These are phyloP conservation scores for Parafenestella ontariensis DNA, from an alignment of 2,329 filamentous ascomycete species.

Conservation along the genomic window DNA sequence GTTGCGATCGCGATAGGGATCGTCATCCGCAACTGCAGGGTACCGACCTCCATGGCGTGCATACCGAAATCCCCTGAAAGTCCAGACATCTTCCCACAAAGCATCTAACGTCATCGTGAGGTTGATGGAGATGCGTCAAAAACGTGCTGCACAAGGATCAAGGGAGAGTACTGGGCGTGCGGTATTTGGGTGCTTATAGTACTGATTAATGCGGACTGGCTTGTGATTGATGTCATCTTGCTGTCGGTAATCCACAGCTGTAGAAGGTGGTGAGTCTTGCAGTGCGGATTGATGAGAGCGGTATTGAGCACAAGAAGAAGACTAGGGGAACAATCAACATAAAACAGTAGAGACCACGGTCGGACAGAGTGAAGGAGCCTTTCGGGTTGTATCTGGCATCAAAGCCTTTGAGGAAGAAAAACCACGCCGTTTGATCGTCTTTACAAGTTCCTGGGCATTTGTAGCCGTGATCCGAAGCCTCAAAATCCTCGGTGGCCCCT, in stretches of 20 bases:
- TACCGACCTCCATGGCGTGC: background rate
- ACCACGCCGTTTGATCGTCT: background rate
- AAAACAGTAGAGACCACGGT: background rate
- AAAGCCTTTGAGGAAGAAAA: background rate
- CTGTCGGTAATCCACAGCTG: background rate
- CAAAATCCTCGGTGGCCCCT: background rate
- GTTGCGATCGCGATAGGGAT: background rate
- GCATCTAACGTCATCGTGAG: background rate
- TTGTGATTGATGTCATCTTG: background rate
- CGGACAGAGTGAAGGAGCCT: background rate
- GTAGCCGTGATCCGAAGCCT: background rate
- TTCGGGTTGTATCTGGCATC: background rate
- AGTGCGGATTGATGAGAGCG: background rate
- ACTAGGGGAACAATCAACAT: background rate
- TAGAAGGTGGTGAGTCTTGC: background rate
- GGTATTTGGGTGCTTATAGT: background rate
- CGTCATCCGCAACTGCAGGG: background rate
- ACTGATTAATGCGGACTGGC: background rate
- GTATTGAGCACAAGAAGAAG: background rate
- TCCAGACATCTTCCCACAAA: background rate
- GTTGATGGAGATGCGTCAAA: background rate
- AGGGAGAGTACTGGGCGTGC: background rate
- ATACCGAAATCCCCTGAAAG: background rate
- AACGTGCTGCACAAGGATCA: background rate
- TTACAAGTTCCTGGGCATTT: background rate